These are phyloP conservation scores for Sphaerosporella brunnea DNA, from an alignment of 495 filamentous ascomycete species.

Conservation along the genomic window DNA sequence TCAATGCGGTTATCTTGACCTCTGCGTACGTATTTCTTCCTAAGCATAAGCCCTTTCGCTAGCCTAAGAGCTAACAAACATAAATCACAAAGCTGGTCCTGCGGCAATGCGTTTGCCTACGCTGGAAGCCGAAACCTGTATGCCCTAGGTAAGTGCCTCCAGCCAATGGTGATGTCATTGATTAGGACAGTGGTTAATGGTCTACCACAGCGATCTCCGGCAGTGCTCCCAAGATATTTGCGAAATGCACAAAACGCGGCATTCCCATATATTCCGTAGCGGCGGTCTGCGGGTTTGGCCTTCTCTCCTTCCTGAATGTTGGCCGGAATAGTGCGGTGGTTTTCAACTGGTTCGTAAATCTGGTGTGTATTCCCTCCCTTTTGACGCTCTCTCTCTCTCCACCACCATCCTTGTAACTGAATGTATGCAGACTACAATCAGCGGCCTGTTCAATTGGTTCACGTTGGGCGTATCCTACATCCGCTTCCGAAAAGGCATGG, in stretches of 20 bases:
- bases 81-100: slow-evolving; percentile 6
- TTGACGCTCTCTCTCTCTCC: background rate
- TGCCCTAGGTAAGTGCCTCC: slow-evolving; percentile 34
- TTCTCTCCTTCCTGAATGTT: slow-evolving; percentile 47
- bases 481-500: slow-evolving; percentile 28
- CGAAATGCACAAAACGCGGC: slow-evolving; percentile 41
- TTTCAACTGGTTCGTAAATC: slow-evolving; percentile 55
- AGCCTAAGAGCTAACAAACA: too few relatives aligned
- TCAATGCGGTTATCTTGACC: slow-evolving; percentile 52
- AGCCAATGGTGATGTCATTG: background rate
- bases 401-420: background rate
- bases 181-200: background rate
- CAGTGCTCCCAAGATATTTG: slow-evolving; percentile 47
- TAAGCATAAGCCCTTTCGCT: too few relatives aligned
- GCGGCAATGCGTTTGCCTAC: slow-evolving; percentile 66
- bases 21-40: slow-evolving; percentile 5
- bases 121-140: slow-evolving; percentile 60
- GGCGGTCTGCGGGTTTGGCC: slow-evolving; percentile 13
- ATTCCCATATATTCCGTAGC: slow-evolving; percentile 34
- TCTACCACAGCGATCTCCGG: slow-evolving; percentile 30
- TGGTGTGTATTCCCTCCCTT: slow-evolving; percentile 29
- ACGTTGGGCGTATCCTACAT: slow-evolving; percentile 13
- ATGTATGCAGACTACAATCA: slow-evolving; percentile 2
- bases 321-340: slow-evolving; percentile 48
- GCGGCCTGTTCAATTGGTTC: slow-evolving; percentile 28